Percentiles rank a stretch among this genome's conserved stretches.
These are phyloP conservation scores for Eutrema japonicum DNA, from an alignment of 345 rosid genomes.

Conservation along the genomic window DNA sequence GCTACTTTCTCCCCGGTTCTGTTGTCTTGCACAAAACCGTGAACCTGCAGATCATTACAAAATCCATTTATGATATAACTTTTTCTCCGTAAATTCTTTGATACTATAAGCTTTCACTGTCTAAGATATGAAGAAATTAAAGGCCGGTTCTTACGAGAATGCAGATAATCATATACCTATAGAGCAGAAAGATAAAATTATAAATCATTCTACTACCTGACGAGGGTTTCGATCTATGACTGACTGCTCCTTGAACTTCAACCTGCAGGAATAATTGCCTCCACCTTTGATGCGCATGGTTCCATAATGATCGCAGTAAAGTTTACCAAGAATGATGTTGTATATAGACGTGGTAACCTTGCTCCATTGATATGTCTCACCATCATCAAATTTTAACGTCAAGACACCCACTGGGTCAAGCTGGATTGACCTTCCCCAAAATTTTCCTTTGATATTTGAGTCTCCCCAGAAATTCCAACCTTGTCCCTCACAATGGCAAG, in stretches of 20 bases:
- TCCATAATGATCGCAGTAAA: slow-evolving; percentile 96
- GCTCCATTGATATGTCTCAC: slow-evolving; percentile 94
- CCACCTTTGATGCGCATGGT: slow-evolving; percentile 95
- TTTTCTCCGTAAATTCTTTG: neutral
- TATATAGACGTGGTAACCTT: slow-evolving; percentile 98
- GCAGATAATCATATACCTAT: neutral
- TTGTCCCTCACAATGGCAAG: slow-evolving; percentile 98
- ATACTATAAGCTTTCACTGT: neutral
- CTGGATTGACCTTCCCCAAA: slow-evolving; percentile 98
- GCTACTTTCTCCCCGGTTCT: slow-evolving; percentile 98
- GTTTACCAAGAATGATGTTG: slow-evolving; percentile 94
- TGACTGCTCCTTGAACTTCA: slow-evolving; percentile 99
- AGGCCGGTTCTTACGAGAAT: neutral
- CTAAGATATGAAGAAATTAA: neutral
- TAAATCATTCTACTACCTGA: slow-evolving; percentile 59
- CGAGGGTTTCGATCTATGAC: slow-evolving; percentile 97
- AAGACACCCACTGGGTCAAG: slow-evolving; percentile 96
- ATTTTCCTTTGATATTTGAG: slow-evolving; percentile 96
- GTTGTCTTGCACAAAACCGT: slow-evolving; percentile 95
- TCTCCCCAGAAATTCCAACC: slow-evolving; percentile 99
- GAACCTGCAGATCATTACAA: slow-evolving; percentile 62
- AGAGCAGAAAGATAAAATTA: neutral
- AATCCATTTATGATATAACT: neutral
- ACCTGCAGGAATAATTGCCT: slow-evolving; percentile 83
- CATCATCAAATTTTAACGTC: slow-evolving; percentile 87